These are phyloP conservation scores for Dactylellina haptotyla DNA, from an alignment of 2,329 filamentous ascomycete genomes.

Conservation along the genomic window DNA sequence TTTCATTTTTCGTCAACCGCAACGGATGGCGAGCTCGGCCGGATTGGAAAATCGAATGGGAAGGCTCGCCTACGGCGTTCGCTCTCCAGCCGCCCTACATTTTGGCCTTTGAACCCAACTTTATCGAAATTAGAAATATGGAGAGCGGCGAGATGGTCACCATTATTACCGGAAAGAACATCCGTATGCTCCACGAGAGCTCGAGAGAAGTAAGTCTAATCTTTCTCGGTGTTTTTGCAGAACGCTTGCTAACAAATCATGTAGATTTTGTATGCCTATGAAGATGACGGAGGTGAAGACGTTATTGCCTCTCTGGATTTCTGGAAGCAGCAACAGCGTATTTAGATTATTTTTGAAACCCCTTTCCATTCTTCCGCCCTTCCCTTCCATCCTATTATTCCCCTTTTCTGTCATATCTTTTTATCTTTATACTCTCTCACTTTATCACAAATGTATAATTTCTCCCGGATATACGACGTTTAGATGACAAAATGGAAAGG, in stretches of 20 bases:
- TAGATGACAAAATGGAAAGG: conserved; percentile 35
- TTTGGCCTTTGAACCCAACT: conserved; percentile 94
- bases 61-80: conserved; percentile 90
- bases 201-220: conserved; percentile 82
- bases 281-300: conserved; percentile 86
- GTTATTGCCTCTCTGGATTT: conserved; percentile 96
- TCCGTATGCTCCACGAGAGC: conserved; percentile 95
- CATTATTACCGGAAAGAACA: conserved; percentile 95
- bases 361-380: neutral
- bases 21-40: conserved; percentile 96
- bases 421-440: neutral
- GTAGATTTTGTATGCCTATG: conserved; percentile 96
- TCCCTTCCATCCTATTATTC: neutral
- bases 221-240: neutral
- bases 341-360: conserved; percentile 48
- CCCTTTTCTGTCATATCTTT: neutral
- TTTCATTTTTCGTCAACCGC: conserved; percentile 98
- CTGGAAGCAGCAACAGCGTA: conserved; percentile 73
- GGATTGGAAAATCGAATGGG: conserved; percentile 98
- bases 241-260: conserved; percentile 5
- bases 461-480: conserved; percentile 16
- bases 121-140: conserved; percentile 95
- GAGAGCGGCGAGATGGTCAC: conserved; percentile 91
- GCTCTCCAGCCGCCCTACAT: conserved; percentile 97
- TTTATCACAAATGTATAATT: conserved; percentile 34